Conservation (phyloP, 441 rosid genomes). For the Cnidoscolus chayamansa region DNA sequence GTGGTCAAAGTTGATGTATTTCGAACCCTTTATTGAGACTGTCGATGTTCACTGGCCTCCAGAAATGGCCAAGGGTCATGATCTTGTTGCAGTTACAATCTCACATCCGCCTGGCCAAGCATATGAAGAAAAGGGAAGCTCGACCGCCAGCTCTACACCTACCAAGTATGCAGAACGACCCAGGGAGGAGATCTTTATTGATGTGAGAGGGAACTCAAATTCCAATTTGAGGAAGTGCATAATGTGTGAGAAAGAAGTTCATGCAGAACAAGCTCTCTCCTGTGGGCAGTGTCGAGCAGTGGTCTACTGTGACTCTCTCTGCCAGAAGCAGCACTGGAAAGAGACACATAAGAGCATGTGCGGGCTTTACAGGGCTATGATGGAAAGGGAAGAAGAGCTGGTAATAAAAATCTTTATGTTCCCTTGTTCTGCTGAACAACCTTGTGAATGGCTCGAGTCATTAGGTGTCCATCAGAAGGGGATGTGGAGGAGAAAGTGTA, state of each 20-base stretch:
- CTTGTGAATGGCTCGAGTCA: constrained; percentile 48
- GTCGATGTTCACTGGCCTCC: constrained; percentile 73
- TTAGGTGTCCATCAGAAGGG: constrained; percentile 44
- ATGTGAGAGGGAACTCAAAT: constrained; percentile 31
- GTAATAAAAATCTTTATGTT: constrained; percentile 41
- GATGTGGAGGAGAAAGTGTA: constrained; percentile 50
- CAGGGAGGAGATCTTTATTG: constrained; percentile 33
- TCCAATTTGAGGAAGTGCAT: constrained; percentile 36
- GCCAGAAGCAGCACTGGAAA: constrained; percentile 50
- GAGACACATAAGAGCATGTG: constrained; percentile 39
- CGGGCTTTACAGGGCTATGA: constrained; percentile 46
- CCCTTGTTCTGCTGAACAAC: constrained; percentile 38
- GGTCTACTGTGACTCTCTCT: constrained; percentile 34
- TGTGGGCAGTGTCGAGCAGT: constrained; percentile 40
- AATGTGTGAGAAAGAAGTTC: constrained; percentile 39
- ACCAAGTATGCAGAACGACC: constrained; percentile 41
- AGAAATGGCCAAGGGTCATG: constrained; percentile 52
- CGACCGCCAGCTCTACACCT: constrained; percentile 43
- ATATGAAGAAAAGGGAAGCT: constrained; percentile 46
- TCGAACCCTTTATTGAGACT: constrained; percentile 67
- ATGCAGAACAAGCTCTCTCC: constrained; percentile 35
- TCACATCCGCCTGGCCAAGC: constrained; percentile 62
- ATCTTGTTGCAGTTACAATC: constrained; percentile 62
- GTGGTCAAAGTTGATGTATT: constrained; percentile 39
- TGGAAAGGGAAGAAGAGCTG: constrained; percentile 54